Base-by-base conservation (phyloP, 2,329 filamentous ascomycete genomes). In the Hymenoscyphus scutula region DNA sequence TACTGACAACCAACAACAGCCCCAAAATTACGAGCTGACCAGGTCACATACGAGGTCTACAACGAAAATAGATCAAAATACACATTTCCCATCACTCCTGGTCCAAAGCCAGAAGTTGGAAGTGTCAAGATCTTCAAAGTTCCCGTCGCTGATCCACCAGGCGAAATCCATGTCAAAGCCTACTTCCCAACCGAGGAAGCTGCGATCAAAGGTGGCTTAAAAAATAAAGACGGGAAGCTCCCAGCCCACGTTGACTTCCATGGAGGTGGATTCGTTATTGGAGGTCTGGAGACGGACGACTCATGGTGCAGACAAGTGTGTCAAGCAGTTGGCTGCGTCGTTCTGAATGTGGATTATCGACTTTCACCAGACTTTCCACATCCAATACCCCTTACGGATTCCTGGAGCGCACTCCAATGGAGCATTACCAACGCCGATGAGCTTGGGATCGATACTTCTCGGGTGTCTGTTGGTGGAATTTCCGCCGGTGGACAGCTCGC, bases 361-460 rank as follows among this genome's bases (percentile, higher is more conserved):
- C 71, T 82, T 8, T 77, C 79, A 0, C 80, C 80, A 0, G 77
- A 82, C 58, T 71, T 77, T 65, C 74, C 75, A 11, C 82, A 80
- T 63, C 80, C 80, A 1, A 73, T 75, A 5, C 76, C 76, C 17
- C 72, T 76, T n/a, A 70, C 76, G 15, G 80, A 82, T 64, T 72
- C 72, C 38, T 81, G 77, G 76, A 77, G 80, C 59, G 76, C 74
- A 8, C 61, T 81, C 41, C 70, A 76, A 67, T 82, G 78, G 78
- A 70, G 58, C 5, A 64, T 69, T 53, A 57, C 57, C 1, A n/a
- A 64, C 11, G 62, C 64, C 6, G 56, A 59, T 3, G 34, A 62
- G 19, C 53, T 69, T 34, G 57, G 59, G 4, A 61, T 70, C 30
- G 68, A 69, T 58, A 10, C 34, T 6, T 56, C 59, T 1, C 34